Evolutionary conservation across 495 filamentous ascomycete species (phyloP).

Genomic region (Aspergillus kassunensis): DNA sequence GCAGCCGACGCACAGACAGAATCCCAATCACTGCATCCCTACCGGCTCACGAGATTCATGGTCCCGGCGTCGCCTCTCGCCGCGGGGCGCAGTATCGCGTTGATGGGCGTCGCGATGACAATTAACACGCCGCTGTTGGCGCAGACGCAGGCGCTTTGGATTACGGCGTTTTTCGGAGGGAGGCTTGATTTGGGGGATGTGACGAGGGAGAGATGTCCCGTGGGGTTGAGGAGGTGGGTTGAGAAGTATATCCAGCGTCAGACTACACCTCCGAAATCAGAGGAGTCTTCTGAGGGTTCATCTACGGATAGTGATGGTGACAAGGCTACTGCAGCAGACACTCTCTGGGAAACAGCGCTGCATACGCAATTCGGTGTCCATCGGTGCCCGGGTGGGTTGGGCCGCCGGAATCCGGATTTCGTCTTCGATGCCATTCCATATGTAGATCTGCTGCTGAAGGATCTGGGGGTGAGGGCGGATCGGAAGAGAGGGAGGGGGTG

Average conservation of each 20-base stretch:
- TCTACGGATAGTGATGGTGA: too few relatives aligned
- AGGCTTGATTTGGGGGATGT: too few relatives aligned
- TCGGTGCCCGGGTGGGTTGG: slow-evolving; percentile 64
- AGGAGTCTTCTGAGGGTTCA: too few relatives aligned
- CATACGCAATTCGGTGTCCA: slow-evolving; percentile 65
- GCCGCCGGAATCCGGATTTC: slow-evolving; percentile 61
- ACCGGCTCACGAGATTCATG: slow-evolving; percentile 65
- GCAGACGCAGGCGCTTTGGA: slow-evolving; percentile 70
- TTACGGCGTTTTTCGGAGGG: slow-evolving; percentile 64
- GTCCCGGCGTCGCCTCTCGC: slow-evolving; percentile 56
- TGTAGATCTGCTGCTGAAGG: slow-evolving; percentile 63
- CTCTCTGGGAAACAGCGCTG: slow-evolving; percentile 56
- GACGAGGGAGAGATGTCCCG: too few relatives aligned
- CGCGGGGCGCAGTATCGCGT: slow-evolving; percentile 57
- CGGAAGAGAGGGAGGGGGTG: slow-evolving; percentile 39
- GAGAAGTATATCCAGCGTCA: too few relatives aligned
- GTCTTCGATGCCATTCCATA: slow-evolving; percentile 79
- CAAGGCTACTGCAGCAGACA: too few relatives aligned
- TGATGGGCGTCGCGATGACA: slow-evolving; percentile 60
- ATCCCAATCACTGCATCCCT: slow-evolving; percentile 34
- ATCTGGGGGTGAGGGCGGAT: slow-evolving; percentile 52
- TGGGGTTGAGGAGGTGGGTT: too few relatives aligned
- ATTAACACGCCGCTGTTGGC: slow-evolving; percentile 60
- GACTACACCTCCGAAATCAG: too few relatives aligned
- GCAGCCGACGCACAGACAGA: slow-evolving; percentile 29